A percentile compares a stretch with the other conserved stretches of the same genome.
Evolutionary conservation across 805 yeast genomes (phyloP).

Genomic region (Pichia thaimueangensis): DNA sequence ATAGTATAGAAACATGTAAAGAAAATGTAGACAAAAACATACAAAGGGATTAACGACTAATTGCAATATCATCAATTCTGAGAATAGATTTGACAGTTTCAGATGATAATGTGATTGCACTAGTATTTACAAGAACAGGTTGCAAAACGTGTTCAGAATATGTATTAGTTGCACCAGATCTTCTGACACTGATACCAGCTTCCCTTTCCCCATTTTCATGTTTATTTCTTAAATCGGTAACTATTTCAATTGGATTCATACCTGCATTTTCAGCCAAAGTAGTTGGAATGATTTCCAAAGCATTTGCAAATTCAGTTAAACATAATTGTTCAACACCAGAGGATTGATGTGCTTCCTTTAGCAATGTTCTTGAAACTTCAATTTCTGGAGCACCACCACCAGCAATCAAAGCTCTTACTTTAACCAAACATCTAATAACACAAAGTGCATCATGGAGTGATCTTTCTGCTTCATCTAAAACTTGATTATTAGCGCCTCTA

Average conservation of each 20-base stretch:
- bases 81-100: conserved; percentile 94
- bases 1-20: not conserved
- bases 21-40: too few species aligned
- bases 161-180: conserved; percentile 89
- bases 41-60: conserved; percentile 69
- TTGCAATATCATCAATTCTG: conserved; percentile 95
- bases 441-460: conserved; percentile 96
- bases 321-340: conserved; percentile 88
- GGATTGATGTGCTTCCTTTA: conserved; percentile 62
- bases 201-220: conserved; percentile 87
- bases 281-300: conserved; percentile 88
- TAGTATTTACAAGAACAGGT: conserved; percentile 90
- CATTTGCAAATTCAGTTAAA: conserved; percentile 86
- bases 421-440: conserved; percentile 82
- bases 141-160: conserved; percentile 92
- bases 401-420: conserved; percentile 84
- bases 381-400: conserved; percentile 99
- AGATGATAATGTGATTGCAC: conserved; percentile 90
- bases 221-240: conserved; percentile 83
- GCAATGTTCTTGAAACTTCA: conserved; percentile 71
- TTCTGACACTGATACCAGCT: conserved; percentile 94
- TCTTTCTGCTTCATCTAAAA: conserved; percentile 94
- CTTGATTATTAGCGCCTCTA: conserved; percentile 89
- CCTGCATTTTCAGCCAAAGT: conserved; percentile 96
- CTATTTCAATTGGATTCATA: conserved; percentile 81